Evolutionary conservation across 768 basidiomycete species (phyloP), one percentile per base, ranked within the genome.

Genomic region (Agrocybe praecox): DNA sequence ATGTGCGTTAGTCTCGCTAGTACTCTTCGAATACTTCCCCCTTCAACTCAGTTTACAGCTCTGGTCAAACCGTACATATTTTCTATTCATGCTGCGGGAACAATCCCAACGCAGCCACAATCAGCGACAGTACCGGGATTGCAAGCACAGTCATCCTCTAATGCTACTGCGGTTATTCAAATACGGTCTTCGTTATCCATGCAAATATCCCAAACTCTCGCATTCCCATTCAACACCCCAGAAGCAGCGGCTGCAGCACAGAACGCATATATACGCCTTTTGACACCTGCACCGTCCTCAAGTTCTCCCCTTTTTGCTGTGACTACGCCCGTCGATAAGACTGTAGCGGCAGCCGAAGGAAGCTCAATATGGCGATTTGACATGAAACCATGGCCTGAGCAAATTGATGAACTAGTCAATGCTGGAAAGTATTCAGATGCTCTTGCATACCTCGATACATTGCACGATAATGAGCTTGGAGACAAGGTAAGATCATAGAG

Each of bases 331-430:
- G 82, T 78, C 2, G 95, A 96, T 60, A 85, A 86, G 56, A 72
- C 82, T 2, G 74, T 83, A 0, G 84, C 87, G 2, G 69, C 84
- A 6, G 70, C 80, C 1, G 88, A 94, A 62, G 94, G 94, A 2
- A 89, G 86, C 58, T 81, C 84, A 1, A 77, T 98, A 59, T 96
- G 94, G 94, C 76, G 78, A 26, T 75, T 96, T 48, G 60, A 65
- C 8, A 88, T 94, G 81, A 83, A 80, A 60, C 74, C 87, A 0
- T 91, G 94, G 88, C 79, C 83, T 6, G 83, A 87, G 19, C 92
- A 96, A 63, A 80, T 97, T 15, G 93, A 96, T 59, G 92, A 96
- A 64, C 79, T 96, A 18, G 85, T 95, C 2, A 69, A 76, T 29
- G 78, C 70, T 3, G 89, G 87, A 0, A 73, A 79, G 29, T 95